phyloP scores from a whole-genome alignment of 73 alveolate species.

The Paramecium pentaurelia region DNA sequence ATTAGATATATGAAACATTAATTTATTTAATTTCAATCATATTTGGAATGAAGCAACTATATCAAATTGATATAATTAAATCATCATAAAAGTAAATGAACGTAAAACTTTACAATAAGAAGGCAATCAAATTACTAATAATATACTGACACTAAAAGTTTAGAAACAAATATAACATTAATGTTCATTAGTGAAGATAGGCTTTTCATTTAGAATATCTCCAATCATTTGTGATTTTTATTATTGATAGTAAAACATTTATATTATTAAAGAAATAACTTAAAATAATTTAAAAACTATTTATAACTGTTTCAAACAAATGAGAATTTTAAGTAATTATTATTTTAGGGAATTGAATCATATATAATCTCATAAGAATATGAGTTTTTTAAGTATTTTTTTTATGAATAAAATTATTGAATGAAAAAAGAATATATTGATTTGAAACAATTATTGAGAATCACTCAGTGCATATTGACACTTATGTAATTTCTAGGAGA shows the following conservation, averaged over 20 bases:
- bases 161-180: too few species aligned
- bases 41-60: neutral
- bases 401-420: neutral
- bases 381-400: neutral
- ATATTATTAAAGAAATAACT: neutral
- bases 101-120: neutral
- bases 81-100: constrained; percentile 16
- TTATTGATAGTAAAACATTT: neutral
- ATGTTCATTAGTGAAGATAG: too few species aligned
- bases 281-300: neutral
- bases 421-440: neutral
- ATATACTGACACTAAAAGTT: too few species aligned
- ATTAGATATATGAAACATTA: neutral
- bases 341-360: neutral
- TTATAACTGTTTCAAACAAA: neutral
- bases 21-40: neutral
- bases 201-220: neutral
- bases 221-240: neutral
- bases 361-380: neutral
- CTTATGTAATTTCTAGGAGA: neutral
- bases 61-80: neutral
- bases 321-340: neutral
- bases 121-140: neutral
- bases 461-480: neutral
- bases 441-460: neutral